phyloP scores from a whole-genome alignment of 768 basidiomycete species.

The Mrakia blollopis region DNA sequence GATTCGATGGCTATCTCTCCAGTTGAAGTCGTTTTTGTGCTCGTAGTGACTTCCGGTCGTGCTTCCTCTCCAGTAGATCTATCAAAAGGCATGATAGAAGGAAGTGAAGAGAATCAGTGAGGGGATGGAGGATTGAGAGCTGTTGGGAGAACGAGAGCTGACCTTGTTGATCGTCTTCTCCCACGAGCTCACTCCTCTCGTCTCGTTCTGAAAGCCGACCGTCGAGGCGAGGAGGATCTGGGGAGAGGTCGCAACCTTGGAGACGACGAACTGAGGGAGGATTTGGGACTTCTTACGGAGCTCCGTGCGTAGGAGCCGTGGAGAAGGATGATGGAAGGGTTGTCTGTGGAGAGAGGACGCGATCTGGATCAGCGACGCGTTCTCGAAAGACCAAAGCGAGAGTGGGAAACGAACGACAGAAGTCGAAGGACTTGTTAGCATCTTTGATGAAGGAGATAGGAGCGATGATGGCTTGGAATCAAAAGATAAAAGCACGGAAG shows the following conservation, averaged over 20 bases:
- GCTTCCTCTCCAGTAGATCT: conserved; percentile 28
- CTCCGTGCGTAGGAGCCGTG: background rate
- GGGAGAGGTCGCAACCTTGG: background rate
- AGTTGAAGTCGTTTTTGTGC: conserved; percentile 4
- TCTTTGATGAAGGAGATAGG: conserved; percentile 12
- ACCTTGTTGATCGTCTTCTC: background rate
- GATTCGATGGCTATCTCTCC: conserved; percentile 10
- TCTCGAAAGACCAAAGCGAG: no score
- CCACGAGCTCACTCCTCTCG: background rate
- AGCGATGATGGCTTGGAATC: background rate
- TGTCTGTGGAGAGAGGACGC: background rate
- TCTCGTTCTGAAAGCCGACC: background rate
- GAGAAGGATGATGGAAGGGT: background rate
- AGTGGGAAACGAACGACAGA: background rate
- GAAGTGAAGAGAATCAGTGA: no score
- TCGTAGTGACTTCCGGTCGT: conserved; percentile 12
- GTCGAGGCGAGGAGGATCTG: background rate
- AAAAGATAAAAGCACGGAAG: no score
- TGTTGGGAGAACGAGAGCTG: background rate
- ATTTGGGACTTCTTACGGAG: background rate
- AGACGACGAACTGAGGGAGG: conserved; percentile 6
- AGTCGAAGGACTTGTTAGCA: conserved; percentile 5
- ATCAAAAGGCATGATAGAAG: no score
- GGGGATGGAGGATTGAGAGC: no score
- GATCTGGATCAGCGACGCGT: no score